Conservation (phyloP, 176 grass and related monocot genomes). For the Triticum urartu region DNA sequence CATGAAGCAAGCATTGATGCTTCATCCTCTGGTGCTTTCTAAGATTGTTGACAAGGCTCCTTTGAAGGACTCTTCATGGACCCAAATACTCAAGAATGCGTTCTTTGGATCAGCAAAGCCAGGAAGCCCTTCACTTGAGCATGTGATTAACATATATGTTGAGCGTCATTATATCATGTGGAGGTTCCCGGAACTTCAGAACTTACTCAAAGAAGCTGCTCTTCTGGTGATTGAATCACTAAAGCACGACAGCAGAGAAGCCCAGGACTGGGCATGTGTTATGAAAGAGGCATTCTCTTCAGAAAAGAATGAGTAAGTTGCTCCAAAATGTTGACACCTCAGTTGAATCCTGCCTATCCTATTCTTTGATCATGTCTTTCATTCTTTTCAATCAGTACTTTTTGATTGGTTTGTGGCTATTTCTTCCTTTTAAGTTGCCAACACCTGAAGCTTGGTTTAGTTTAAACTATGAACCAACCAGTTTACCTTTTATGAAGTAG, state of each 20-base stretch:
- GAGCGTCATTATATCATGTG: slow-evolving; percentile 95
- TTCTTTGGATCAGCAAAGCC: slow-evolving; percentile 96
- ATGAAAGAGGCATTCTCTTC: slow-evolving; percentile 85
- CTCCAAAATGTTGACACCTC: background rate
- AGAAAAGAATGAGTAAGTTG: slow-evolving; percentile 94
- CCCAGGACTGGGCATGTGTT: slow-evolving; percentile 80
- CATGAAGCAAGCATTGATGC: slow-evolving; percentile 97
- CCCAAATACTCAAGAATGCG: slow-evolving; percentile 76
- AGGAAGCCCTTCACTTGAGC: slow-evolving; percentile 89
- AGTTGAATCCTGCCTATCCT: slow-evolving; percentile 1
- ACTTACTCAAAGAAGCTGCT: slow-evolving; percentile 81
- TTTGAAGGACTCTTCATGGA: slow-evolving; percentile 83
- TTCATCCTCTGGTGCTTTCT: slow-evolving; percentile 78
- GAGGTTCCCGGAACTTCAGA: slow-evolving; percentile 96
- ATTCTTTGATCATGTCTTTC: background rate
- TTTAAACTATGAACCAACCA: background rate
- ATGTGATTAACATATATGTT: slow-evolving; percentile 96
- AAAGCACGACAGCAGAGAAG: slow-evolving; percentile 72
- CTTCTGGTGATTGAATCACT: slow-evolving; percentile 79
- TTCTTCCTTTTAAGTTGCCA: slow-evolving; percentile 5
- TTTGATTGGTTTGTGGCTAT: background rate
- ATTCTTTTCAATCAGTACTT: background rate
- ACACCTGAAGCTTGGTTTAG: background rate
- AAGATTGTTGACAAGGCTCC: slow-evolving; percentile 92
- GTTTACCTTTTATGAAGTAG: background rate